Percentiles rank a stretch among this genome's conserved stretches.
phyloP scores from a whole-genome alignment of 139 green algal genomes.

The Haematococcus sp. region DNA sequence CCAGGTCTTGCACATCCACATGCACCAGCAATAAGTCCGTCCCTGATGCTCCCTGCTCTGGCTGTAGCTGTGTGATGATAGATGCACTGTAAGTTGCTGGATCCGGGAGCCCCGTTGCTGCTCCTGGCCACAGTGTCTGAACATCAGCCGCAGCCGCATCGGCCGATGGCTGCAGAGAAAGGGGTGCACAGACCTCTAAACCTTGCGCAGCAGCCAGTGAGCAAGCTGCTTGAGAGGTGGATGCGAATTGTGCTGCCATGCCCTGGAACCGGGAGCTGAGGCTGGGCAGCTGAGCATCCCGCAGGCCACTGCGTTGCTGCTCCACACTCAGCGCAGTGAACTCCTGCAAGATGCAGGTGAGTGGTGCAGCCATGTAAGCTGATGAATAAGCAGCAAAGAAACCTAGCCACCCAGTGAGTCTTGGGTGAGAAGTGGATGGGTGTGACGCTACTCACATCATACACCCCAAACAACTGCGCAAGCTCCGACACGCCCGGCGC shows the following conservation, averaged over 20 bases:
- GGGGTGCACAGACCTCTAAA: constrained; percentile 2
- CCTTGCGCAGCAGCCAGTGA: constrained; percentile 17
- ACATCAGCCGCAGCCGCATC: not conserved
- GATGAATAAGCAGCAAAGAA: not conserved
- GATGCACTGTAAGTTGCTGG: not conserved
- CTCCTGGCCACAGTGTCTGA: not conserved
- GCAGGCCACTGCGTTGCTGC: not conserved
- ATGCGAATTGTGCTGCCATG: constrained; percentile 28
- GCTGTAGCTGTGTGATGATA: not conserved
- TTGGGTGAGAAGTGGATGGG: no score
- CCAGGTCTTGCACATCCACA: constrained; percentile 15
- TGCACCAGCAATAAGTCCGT: constrained; percentile 38
- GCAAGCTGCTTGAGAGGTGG: constrained; percentile 7
- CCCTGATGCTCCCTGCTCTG: constrained; percentile 16
- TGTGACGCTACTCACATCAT: constrained; percentile 5
- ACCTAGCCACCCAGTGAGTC: no score
- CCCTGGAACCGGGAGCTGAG: constrained; percentile 41
- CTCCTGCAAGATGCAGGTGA: no score
- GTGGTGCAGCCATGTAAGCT: no score
- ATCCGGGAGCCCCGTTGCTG: no score
- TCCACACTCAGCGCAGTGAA: not conserved
- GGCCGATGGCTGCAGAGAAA: constrained; percentile 4
- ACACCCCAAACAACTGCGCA: constrained; percentile 25
- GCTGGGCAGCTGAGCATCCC: not conserved
- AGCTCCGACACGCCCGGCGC: not conserved